phyloP scores from a whole-genome alignment of 225 moss, liverwort and hornwort genomes.

The Straminergon stramineum region DNA sequence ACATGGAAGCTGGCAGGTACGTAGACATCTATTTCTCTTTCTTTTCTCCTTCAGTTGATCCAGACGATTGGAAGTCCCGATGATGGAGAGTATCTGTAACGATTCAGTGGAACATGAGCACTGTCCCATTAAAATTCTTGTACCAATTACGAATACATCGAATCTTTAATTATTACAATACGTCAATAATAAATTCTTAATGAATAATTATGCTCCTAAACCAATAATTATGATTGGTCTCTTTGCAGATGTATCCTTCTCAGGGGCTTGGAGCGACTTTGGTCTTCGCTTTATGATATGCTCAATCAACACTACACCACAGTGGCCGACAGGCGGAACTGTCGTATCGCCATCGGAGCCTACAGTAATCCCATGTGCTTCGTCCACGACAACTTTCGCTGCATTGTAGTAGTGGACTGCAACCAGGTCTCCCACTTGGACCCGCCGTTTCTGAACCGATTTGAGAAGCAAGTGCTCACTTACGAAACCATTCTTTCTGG shows the following conservation, averaged over 20 bases:
- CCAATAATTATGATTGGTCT: neutral
- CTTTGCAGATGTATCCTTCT: slow-evolving; percentile 40
- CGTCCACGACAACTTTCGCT: slow-evolving; percentile 50
- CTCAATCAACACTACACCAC: slow-evolving; percentile 54
- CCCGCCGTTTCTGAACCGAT: slow-evolving; percentile 54
- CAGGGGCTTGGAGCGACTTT: slow-evolving; percentile 41
- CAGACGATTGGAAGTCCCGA: neutral
- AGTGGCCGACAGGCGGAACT: slow-evolving; percentile 44
- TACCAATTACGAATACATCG: neutral
- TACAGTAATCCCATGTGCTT: slow-evolving; percentile 62
- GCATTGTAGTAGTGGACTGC: slow-evolving; percentile 52
- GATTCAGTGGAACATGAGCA: neutral
- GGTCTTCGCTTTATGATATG: slow-evolving; percentile 67
- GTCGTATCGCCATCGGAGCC: slow-evolving; percentile 55
- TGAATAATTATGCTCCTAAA: neutral
- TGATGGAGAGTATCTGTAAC: neutral
- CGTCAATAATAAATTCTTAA: too few species aligned
- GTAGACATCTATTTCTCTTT: neutral
- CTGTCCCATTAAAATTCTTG: neutral
- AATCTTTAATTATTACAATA: neutral
- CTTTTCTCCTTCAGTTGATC: neutral
- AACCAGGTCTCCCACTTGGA: slow-evolving; percentile 34
- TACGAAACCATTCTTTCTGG: slow-evolving; percentile 43
- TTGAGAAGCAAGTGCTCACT: slow-evolving; percentile 56
- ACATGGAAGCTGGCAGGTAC: slow-evolving; percentile 60